A percentile compares a stretch with the other conserved stretches of the same genome.
These are phyloP conservation scores for Nicotiana undulata DNA, from an alignment of 257 asterid species.

Conservation along the genomic window DNA sequence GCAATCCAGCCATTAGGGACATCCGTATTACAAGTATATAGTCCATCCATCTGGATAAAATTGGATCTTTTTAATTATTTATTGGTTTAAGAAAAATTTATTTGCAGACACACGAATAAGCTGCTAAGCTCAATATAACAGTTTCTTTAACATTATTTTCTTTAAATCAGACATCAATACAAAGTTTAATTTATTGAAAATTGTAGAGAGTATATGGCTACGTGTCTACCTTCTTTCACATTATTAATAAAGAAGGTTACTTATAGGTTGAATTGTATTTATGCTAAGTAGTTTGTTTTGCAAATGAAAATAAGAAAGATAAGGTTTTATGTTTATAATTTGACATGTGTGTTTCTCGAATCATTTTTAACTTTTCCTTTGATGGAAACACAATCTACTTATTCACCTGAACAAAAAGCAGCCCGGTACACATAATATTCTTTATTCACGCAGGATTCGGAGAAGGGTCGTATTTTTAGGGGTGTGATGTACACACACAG, in stretches of 20 bases:
- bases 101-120: too few species aligned
- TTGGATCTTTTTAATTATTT: neutral
- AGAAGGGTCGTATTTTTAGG: rapidly evolving
- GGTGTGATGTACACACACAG: too few species aligned
- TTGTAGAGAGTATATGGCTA: neutral
- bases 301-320: too few species aligned
- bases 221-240: neutral
- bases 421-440: rapidly evolving
- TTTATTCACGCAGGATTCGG: too few species aligned
- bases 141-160: neutral
- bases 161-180: neutral
- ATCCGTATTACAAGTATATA: neutral
- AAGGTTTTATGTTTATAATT: neutral
- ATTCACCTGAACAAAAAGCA: neutral
- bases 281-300: neutral
- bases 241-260: neutral
- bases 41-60: neutral
- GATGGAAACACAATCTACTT: neutral
- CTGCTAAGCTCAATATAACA: neutral
- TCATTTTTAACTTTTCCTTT: neutral
- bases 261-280: neutral
- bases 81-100: neutral
- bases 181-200: neutral
- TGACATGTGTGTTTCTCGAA: neutral
- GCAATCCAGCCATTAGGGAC: neutral